Base-by-base conservation (phyloP, 75 land plant species). In the Picea sitchensis region DNA sequence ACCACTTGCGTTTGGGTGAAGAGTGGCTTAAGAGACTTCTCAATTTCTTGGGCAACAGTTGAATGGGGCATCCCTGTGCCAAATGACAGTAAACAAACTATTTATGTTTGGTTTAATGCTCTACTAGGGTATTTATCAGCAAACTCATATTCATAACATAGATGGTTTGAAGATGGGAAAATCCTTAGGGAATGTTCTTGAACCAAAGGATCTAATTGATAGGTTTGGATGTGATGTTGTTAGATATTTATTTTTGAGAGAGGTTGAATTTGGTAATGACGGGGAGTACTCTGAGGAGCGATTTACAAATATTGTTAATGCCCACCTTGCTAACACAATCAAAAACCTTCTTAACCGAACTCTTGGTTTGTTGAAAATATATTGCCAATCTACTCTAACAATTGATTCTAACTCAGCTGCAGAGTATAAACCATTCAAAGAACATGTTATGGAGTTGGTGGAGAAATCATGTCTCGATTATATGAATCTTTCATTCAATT, bases 81-180 rank as follows among this genome's bases (percentile, higher is more conserved):
- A 26, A 26, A 26, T 26, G 26, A 26, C 26, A 26, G 26, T 26
- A 26, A 26, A 26, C 26, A 26, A 26, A 26, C 26, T 26, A 26
- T 26, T 26, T 26, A 26, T 26, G 26, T 0, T 26, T 26, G 26
- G 26, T 26, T 26, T 26, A 0, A 26, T 26, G 26, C 26, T 26
- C 26, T 26, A 26, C 26, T 26, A 0, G 26, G 26, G 26, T 26
- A 26, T 26, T 26, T 26, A 26, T 26, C 26, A 26, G 26, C 0
- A 26, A 26, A 26, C 26, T 26, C 26, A 26, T 26, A 26, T 26
- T 26, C 26, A 26, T 26, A 26, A 26, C 26, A 26, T 26, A 26
- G 99, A 94, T 94, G 99, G 99, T 62, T 77, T 91, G 88, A 96
- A 96, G 86, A 96, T 96, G 99, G 99, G 99, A 59, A 96, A 96